Evolutionary conservation across 768 basidiomycete species (phyloP).

Genomic region (Tulasnella calospora): DNA sequence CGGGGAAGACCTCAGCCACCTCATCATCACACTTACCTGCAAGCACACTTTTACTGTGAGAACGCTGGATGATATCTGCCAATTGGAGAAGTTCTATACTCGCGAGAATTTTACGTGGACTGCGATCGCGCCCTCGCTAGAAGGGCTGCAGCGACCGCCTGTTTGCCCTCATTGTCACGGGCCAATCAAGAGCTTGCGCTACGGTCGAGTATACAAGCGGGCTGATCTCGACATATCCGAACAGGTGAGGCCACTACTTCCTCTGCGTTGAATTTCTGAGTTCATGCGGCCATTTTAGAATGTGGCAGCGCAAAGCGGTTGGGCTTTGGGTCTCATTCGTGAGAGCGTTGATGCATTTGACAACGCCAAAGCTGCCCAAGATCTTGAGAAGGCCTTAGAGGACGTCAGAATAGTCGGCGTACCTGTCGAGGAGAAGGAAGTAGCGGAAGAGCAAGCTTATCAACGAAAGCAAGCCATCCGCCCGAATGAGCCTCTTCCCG

Average conservation of each 20-base stretch:
- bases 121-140: conserved; percentile 42
- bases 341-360: not conserved
- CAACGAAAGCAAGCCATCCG: not conserved
- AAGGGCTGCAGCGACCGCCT: conserved; percentile 44
- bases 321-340: not conserved
- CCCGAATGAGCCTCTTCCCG: not conserved
- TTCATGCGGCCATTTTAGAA: conserved; percentile 38
- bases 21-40: conserved; percentile 58
- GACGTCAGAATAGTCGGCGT: not conserved
- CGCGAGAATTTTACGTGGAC: conserved; percentile 40
- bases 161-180: conserved; percentile 59
- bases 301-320: conserved; percentile 50
- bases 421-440: not conserved
- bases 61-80: conserved; percentile 59
- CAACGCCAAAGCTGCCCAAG: not conserved
- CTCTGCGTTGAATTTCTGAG: not conserved
- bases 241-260: conserved; percentile 26
- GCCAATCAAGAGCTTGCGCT: conserved; percentile 54
- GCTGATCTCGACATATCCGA: conserved; percentile 63
- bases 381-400: not conserved
- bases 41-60: conserved; percentile 65
- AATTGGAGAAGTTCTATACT: conserved; percentile 50
- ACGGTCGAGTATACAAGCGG: conserved; percentile 58
- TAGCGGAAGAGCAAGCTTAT: not conserved
- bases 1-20: conserved; percentile 42